phyloP scores from a whole-genome alignment of 1,284 basidiomycete genomes.

The Volvariella surrecta region DNA sequence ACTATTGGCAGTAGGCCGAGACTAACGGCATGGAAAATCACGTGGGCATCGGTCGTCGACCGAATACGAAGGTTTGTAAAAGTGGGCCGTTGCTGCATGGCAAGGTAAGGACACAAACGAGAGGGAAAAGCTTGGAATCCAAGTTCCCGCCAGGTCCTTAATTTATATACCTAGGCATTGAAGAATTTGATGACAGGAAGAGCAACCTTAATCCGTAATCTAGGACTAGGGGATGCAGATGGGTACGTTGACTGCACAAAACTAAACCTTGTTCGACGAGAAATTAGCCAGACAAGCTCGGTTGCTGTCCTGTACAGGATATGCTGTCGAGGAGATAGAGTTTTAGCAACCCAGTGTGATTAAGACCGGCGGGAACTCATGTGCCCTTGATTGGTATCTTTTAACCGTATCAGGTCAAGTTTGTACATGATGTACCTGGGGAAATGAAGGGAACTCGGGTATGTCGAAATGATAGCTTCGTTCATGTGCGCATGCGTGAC shows the following conservation, averaged over 20 bases:
- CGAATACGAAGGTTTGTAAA: conserved; percentile 32
- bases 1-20: conserved; percentile 58
- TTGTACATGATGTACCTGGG: too few relatives aligned
- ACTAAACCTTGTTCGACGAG: conserved; percentile 10
- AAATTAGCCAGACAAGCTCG: conserved; percentile 9
- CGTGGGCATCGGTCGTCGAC: conserved; percentile 59
- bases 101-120: conserved; percentile 10
- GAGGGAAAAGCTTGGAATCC: conserved; percentile 8
- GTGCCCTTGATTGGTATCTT: conserved; percentile 1
- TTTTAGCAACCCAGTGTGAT: conserved; percentile 16
- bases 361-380: conserved; percentile 9
- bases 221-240: conserved; percentile 11
- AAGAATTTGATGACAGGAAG: conserved; percentile 14
- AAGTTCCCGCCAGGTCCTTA: conserved; percentile 4
- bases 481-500: too few relatives aligned
- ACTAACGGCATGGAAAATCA: conserved; percentile 69
- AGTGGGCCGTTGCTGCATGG: conserved; percentile 32
- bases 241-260: background rate
- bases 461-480: too few relatives aligned
- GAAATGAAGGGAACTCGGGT: too few relatives aligned
- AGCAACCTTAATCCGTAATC: conserved; percentile 18
- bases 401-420: too few relatives aligned
- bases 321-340: conserved; percentile 15
- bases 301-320: conserved; percentile 12
- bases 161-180: conserved; percentile 12